These are phyloP conservation scores for Boeremia exigua DNA, from an alignment of 2,329 filamentous ascomycete species.

Conservation along the genomic window DNA sequence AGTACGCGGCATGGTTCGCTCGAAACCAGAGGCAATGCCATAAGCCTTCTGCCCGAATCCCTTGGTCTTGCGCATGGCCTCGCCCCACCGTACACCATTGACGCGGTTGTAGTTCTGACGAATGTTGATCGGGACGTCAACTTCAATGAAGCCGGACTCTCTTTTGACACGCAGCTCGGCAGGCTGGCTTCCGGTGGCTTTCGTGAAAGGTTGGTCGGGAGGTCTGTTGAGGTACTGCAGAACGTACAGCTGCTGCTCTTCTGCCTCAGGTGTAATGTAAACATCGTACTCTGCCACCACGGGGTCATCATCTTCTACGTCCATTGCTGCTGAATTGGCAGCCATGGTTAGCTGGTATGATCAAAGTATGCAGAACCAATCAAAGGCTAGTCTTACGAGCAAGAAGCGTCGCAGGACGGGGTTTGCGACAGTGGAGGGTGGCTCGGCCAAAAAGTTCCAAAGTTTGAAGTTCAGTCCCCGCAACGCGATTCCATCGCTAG, in stretches of 20 bases:
- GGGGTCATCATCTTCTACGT: constrained; percentile 54
- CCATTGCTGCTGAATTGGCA: constrained; percentile 24
- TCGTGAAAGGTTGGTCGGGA: constrained; percentile 67
- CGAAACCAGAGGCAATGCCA: constrained; percentile 55
- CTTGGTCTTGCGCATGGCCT: constrained; percentile 66
- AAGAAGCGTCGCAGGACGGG: constrained; percentile 25
- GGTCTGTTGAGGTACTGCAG: constrained; percentile 87
- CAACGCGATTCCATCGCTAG: constrained; percentile 15
- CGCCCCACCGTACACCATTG: constrained; percentile 83
- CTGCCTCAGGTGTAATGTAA: constrained; percentile 79
- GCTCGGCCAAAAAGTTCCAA: constrained; percentile 14
- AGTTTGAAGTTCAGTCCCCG: constrained; percentile 26
- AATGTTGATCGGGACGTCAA: constrained; percentile 82
- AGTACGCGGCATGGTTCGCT: constrained; percentile 41
- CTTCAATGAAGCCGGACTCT: constrained; percentile 81
- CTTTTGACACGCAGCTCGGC: constrained; percentile 82
- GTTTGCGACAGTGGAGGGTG: constrained; percentile 13
- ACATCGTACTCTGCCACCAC: constrained; percentile 73
- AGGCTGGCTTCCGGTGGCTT: constrained; percentile 61
- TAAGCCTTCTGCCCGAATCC: constrained; percentile 53
- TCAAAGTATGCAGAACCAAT: neutral
- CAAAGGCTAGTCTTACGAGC: constrained; percentile 31
- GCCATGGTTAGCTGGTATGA: constrained; percentile 8
- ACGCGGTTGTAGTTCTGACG: constrained; percentile 79
- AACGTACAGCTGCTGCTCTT: constrained; percentile 64